A percentile compares a stretch with the other conserved stretches of the same genome.
phyloP scores from a whole-genome alignment of 2,329 filamentous ascomycete species.

The Claviceps lovelessii region DNA sequence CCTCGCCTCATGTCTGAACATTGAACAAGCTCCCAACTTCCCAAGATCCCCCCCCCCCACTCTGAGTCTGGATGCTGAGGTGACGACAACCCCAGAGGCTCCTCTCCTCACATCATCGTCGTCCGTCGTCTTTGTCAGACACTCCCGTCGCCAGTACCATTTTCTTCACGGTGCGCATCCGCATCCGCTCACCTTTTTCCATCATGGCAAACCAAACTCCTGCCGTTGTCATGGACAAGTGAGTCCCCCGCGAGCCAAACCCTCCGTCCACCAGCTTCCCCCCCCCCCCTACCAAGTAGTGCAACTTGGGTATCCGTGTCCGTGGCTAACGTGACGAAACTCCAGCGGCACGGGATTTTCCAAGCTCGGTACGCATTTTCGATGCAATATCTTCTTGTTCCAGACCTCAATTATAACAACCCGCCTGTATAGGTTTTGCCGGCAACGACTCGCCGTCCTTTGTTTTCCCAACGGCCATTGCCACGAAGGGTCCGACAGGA shows the following conservation, averaged over 20 bases:
- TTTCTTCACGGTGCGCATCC: conserved; percentile 9
- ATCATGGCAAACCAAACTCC: conserved; percentile 94
- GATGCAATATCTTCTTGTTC: background rate
- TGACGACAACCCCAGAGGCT: conserved; percentile 7
- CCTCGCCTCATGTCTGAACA: background rate
- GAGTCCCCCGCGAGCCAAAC: conserved; percentile 34
- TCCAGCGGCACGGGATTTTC: conserved; percentile 96
- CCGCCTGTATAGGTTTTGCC: conserved; percentile 62
- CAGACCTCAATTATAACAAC: conserved; percentile 12
- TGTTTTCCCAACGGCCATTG: conserved; percentile 97
- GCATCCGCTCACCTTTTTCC: conserved; percentile 11
- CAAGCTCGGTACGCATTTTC: conserved; percentile 64
- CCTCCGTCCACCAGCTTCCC: conserved; percentile 7
- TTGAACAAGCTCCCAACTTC: background rate
- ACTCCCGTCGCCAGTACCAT: background rate
- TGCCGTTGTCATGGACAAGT: conserved; percentile 99
- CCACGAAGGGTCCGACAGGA: conserved; percentile 68
- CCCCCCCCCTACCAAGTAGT: conserved; percentile 14
- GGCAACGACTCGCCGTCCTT: conserved; percentile 98
- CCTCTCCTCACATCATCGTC: conserved; percentile 3
- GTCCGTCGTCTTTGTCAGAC: background rate
- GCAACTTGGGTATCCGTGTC: conserved; percentile 9
- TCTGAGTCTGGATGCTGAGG: conserved; percentile 3
- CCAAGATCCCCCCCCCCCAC: conserved; percentile 5
- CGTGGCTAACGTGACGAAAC: conserved; percentile 20